phyloP scores from a whole-genome alignment of 768 basidiomycete species.

The Pseudohyphozyma bogoriensis region DNA sequence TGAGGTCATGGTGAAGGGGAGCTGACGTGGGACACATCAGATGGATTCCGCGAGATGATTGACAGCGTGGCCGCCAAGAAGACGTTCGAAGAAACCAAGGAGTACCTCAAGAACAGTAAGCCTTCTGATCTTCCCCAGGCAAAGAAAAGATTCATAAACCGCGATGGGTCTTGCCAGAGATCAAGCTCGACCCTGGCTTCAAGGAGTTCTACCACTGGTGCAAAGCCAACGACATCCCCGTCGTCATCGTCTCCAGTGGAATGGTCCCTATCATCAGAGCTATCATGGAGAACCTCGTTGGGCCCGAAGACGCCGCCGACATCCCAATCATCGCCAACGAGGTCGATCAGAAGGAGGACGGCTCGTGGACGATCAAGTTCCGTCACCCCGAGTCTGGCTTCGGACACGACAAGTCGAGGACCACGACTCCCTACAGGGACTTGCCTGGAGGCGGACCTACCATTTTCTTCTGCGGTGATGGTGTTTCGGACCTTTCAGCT shows the following conservation, averaged over 20 bases:
- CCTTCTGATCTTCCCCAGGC: background rate
- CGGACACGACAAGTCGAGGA: slow-evolving; percentile 93
- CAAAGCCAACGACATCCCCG: slow-evolving; percentile 63
- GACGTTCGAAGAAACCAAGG: slow-evolving; percentile 75
- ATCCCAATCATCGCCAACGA: slow-evolving; percentile 95
- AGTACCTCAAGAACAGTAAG: slow-evolving; percentile 61
- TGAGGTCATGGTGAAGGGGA: background rate
- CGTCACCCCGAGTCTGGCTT: slow-evolving; percentile 74
- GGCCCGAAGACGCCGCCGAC: slow-evolving; percentile 54
- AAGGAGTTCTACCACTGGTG: slow-evolving; percentile 78
- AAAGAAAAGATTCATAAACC: no score
- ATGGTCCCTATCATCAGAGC: slow-evolving; percentile 70
- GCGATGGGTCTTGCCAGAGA: no score
- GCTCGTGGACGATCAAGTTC: slow-evolving; percentile 61
- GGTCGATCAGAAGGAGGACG: slow-evolving; percentile 54
- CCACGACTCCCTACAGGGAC: slow-evolving; percentile 79
- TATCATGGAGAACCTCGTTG: slow-evolving; percentile 71
- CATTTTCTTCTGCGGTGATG: slow-evolving; percentile 95
- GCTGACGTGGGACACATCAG: slow-evolving; percentile 44
- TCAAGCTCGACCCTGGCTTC: slow-evolving; percentile 79
- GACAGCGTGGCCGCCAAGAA: slow-evolving; percentile 58
- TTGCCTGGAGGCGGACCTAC: slow-evolving; percentile 56
- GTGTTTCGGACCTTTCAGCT: slow-evolving; percentile 65
- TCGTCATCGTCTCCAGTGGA: slow-evolving; percentile 16
- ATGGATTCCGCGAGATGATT: slow-evolving; percentile 80